Percentiles rank a stretch among this genome's conserved stretches.
Evolutionary conservation across 2,329 filamentous ascomycete species (phyloP).

Genomic region (Aureobasidium musti): DNA sequence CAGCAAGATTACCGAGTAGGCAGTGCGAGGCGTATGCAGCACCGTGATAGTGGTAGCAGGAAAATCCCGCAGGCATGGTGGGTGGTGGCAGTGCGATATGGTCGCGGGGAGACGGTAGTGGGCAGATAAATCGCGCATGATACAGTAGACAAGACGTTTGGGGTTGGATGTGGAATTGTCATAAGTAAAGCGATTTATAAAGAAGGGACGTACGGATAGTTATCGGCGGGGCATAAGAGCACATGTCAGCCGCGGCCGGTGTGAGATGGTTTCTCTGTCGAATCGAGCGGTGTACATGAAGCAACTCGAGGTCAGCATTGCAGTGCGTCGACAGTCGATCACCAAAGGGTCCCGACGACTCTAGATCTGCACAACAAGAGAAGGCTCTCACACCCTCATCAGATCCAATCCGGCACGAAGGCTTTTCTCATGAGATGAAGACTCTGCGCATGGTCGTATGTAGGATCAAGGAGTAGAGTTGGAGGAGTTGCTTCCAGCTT

Average conservation of each 20-base stretch:
- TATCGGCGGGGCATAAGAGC: slow-evolving; percentile 18
- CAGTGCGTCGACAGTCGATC: background rate
- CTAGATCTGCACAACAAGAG: background rate
- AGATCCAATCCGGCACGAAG: background rate
- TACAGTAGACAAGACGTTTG: background rate
- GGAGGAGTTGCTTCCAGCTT: background rate
- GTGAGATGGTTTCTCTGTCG: background rate
- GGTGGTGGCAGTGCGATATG: slow-evolving; percentile 29
- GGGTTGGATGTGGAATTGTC: background rate
- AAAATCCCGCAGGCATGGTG: background rate
- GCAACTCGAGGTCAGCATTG: slow-evolving; percentile 22
- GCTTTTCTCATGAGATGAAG: background rate
- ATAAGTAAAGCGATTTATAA: slow-evolving; percentile 21
- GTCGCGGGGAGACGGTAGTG: too few relatives aligned
- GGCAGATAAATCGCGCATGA: slow-evolving; percentile 27
- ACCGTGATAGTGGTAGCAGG: slow-evolving; percentile 11
- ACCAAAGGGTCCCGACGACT: too few relatives aligned
- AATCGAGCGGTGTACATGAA: slow-evolving; percentile 22
- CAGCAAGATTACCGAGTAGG: slow-evolving; percentile 12
- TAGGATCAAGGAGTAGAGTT: slow-evolving; percentile 20
- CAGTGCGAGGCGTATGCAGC: slow-evolving; percentile 2
- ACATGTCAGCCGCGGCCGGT: slow-evolving; percentile 21
- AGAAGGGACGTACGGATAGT: slow-evolving; percentile 3
- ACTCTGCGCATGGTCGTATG: background rate
- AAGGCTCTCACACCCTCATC: too few relatives aligned